phyloP scores from a whole-genome alignment of 805 yeast genomes.

The Hanseniaspora singularis region DNA sequence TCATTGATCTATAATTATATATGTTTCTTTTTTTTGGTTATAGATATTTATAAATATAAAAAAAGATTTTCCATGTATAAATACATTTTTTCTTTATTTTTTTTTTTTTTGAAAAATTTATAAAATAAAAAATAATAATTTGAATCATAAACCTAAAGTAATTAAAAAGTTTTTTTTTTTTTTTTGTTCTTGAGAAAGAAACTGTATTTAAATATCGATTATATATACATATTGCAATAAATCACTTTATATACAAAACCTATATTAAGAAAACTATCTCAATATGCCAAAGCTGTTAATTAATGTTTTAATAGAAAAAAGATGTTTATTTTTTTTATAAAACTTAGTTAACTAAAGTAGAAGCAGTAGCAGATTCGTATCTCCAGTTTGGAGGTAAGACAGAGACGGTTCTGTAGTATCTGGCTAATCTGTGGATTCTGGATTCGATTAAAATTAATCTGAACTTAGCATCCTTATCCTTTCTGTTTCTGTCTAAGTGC shows the following conservation, averaged over 20 bases:
- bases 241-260: too few relatives aligned
- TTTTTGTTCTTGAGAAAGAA: slow-evolving; percentile 3
- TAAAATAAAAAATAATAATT: slow-evolving; percentile 22
- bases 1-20: too few relatives aligned
- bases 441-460: slow-evolving; percentile 99
- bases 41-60: too few relatives aligned
- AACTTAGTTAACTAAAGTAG: slow-evolving; percentile 94
- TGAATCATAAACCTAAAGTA: slow-evolving; percentile 31
- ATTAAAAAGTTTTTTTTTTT: slow-evolving; percentile 20
- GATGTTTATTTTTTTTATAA: slow-evolving; percentile 21
- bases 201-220: too few relatives aligned
- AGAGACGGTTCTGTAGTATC: slow-evolving; percentile 99
- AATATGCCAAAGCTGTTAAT: slow-evolving; percentile 3
- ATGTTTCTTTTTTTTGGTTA: too few relatives aligned
- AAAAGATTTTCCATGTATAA: too few relatives aligned
- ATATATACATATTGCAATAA: too few relatives aligned
- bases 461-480: slow-evolving; percentile 99
- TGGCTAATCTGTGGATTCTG: slow-evolving; percentile 99
- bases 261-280: too few relatives aligned
- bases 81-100: too few relatives aligned
- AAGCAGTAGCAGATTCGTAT: slow-evolving; percentile 99
- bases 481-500: slow-evolving; percentile 99
- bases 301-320: slow-evolving; percentile 14
- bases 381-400: slow-evolving; percentile 99
- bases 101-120: slow-evolving; percentile 14